A percentile compares a stretch with the other conserved stretches of the same genome.
Evolutionary conservation across 352 stramenopile genomes (phyloP).

Genomic region (Aphanomyces astaci): DNA sequence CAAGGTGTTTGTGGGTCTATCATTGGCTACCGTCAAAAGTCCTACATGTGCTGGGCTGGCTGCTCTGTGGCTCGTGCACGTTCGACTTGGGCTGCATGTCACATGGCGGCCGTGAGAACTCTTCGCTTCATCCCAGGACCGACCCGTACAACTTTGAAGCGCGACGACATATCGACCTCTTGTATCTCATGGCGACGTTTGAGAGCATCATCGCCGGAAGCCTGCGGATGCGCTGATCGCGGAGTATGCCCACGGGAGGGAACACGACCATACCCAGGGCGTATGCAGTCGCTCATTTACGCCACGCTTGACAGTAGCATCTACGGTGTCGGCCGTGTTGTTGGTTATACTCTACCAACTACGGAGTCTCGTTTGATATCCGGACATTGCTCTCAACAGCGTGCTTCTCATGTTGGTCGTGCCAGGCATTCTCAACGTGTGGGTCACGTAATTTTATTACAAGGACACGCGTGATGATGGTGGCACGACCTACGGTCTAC

Average conservation of each 20-base stretch:
- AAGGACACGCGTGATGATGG: constrained; percentile 27
- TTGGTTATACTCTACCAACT: constrained; percentile 38
- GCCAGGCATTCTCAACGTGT: constrained; percentile 9
- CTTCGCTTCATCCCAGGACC: neutral
- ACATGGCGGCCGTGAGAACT: constrained; percentile 28
- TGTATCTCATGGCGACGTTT: constrained; percentile 12
- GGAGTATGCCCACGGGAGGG: constrained; percentile 58
- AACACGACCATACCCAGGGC: constrained; percentile 33
- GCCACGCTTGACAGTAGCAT: neutral
- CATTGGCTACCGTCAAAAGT: constrained; percentile 40
- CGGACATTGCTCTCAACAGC: constrained; percentile 38
- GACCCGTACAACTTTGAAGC: neutral
- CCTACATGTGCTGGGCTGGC: constrained; percentile 50
- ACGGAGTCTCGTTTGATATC: constrained; percentile 45
- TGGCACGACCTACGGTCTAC: constrained; percentile 37
- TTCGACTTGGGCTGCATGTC: constrained; percentile 43
- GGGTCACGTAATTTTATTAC: neutral
- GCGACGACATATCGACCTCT: neutral
- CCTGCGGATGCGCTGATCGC: constrained; percentile 69
- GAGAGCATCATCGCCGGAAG: constrained; percentile 59
- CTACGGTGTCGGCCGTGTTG: constrained; percentile 34
- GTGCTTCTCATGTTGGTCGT: constrained; percentile 29
- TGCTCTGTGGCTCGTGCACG: constrained; percentile 38
- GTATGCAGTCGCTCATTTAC: constrained; percentile 56
- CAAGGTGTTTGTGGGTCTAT: constrained; percentile 51